Evolutionary conservation across 176 grass and related monocot genomes (phyloP), one percentile per base, ranked within the genome.

Genomic region (Panicum miliaceum): DNA sequence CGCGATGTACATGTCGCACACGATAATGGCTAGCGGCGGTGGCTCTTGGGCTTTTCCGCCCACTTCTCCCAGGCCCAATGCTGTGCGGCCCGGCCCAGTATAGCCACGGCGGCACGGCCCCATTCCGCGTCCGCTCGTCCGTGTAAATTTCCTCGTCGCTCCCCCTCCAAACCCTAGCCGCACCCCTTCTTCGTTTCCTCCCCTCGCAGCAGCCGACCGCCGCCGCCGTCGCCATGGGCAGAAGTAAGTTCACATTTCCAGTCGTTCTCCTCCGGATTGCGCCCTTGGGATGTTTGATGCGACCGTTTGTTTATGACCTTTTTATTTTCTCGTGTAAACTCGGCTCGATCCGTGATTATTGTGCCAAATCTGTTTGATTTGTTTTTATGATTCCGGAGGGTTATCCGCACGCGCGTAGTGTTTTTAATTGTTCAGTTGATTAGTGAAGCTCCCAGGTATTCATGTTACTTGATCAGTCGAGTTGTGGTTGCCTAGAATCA

Each of bases 201-300:
- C 3, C 27, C 34, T 40, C 70, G 67, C 58, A 25, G 73, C 79
- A 38, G 71, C 29, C 29, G 29, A 1, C 29, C 29, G 29, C 29
- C 29, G 8, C 61, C 41, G 80, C 40, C 68, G 80, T 10, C 77
- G 75, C 76, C 81, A 90, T 90, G 89, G 89, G 89, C 34, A 84
- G 89, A 68, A 90, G 89, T 90, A 90, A 84, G 81, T 64, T 19
- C 9, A 1, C 51, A 19, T 12, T 60, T 52, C 5, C 60, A 23
- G 4, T 73, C 8, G 8, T 8, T 27, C 45, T 26, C 7, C 3
- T 32, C 14, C 45, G 4, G 47, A 34, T 27, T 27, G 3, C 47
- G 16, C 7, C 47, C n/a, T 25, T 29, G 70, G 26, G 51, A 51
- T 25, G 29, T 50, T 73, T 50, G 43, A 48, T 50, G 69, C 25